Base-by-base conservation (phyloP, 2,329 filamentous ascomycete genomes). In the Nemania sp. region DNA sequence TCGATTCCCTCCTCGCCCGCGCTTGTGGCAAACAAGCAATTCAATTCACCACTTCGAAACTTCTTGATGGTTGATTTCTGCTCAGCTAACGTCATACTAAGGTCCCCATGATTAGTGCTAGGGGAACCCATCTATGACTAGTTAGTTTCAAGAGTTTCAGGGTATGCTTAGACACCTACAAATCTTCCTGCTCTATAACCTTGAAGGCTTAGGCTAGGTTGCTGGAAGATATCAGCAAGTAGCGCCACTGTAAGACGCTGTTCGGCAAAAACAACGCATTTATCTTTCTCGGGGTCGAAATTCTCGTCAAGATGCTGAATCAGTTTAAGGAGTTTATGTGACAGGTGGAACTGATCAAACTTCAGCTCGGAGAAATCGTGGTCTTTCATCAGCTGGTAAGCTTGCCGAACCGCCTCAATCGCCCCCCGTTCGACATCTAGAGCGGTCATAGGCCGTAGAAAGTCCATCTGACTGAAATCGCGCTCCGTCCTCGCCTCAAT, bases 211-310 rank as follows among this genome's bases (percentile, higher is more conserved):
- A 93, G 83, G 0, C 79, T 77, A 0, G 82, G 75, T 20, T 87
- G 84, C 43, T 79, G 79, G 69, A 97, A 91, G 0, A 97, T 82
- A 51, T 91, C 88, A 0, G 87, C 82, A 1, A 99, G 82, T 18
- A 97, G 79, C 20, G 88, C 87, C 0, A 94, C 95, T 0, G 93
- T 95, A 70, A 92, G 89, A 47, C 94, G 86, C 76, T 91, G 87
- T 68, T 93, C 86, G 0, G 97, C 93, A 78, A 99, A 98, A 0
- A 98, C 88, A 63, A 99, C 97, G 75, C 93, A 97, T 20, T 90
- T 89, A 29, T 89, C 84, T 1, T 83, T 84, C 2, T 83, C 80
- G 1, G 83, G 79, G 35, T 86, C 80, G 74, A 94, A 98, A 57
- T 90, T 86, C 7, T 87, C 79, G 2, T 79, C 77, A 0, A 98